These are phyloP conservation scores for Phaeomoniella chlamydospora DNA, from an alignment of 2,329 filamentous ascomycete species.

Conservation along the genomic window DNA sequence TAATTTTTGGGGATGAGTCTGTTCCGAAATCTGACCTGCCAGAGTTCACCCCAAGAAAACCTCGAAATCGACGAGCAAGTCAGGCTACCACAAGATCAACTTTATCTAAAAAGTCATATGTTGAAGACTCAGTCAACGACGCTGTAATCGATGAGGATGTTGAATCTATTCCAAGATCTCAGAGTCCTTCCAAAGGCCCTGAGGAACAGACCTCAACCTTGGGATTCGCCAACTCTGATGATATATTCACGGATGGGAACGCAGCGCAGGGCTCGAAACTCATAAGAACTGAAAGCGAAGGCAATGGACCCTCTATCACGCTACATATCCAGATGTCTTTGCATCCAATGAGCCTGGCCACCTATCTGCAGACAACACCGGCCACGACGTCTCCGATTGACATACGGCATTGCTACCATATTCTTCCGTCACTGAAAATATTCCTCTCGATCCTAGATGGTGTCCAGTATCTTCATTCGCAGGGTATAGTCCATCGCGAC, in stretches of 20 bases:
- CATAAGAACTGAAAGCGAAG: slow-evolving; percentile 18
- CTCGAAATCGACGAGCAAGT: slow-evolving; percentile 13
- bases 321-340: slow-evolving; percentile 57
- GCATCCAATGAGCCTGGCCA: slow-evolving; percentile 46
- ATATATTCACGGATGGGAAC: slow-evolving; percentile 26
- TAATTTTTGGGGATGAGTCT: background rate
- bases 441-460: slow-evolving; percentile 47
- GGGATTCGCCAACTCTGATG: slow-evolving; percentile 11
- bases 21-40: background rate
- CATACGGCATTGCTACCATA: slow-evolving; percentile 47
- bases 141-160: slow-evolving; percentile 30
- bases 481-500: slow-evolving; percentile 50
- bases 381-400: slow-evolving; percentile 4
- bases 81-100: slow-evolving; percentile 24
- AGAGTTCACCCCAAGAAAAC: background rate
- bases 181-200: background rate
- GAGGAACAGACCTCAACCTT: background rate
- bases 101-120: slow-evolving; percentile 23
- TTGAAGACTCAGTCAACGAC: slow-evolving; percentile 10
- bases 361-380: slow-evolving; percentile 31
- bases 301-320: slow-evolving; percentile 24
- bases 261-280: slow-evolving; percentile 12
- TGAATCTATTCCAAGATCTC: slow-evolving; percentile 29
- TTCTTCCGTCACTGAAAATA: slow-evolving; percentile 39
- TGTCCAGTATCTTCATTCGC: slow-evolving; percentile 48